Base-by-base conservation (phyloP, 352 stramenopile species). In the Phytophthora brassicae region DNA sequence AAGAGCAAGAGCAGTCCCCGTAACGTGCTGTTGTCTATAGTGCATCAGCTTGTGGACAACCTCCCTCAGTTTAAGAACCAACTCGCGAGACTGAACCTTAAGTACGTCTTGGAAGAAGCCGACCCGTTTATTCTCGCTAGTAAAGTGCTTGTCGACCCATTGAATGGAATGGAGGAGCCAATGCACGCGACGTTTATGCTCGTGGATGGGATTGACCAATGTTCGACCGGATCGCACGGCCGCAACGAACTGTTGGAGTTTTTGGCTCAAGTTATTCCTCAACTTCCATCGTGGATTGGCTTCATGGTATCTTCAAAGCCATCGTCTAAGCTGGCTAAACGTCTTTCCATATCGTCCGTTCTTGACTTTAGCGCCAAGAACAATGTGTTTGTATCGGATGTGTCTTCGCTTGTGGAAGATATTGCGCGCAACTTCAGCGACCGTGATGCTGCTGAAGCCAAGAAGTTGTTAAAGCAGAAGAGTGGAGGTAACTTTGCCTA, bases 51-150 rank as follows among this genome's bases (percentile, higher is more conserved):
- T n/a, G 73, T 89, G 19, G 56, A 70, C 12, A 79, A 69, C n/a
- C 41, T 92, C 20, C 82, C 84, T 14, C 57, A 43, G 31, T 95
- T 90, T 68, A 92, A 95, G 70, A 85, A 84, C 56, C 86, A 95
- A 53, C 70, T 95, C 38, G 83, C 84, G 9, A 69, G 86, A 45
- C 74, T 95, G 12, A 95, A 95, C 47, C 72, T 95, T 14, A 77
- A 76, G 50, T 95, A 95, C 62, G 81, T 93, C 23, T 61, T 93
- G 16, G 76, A 93, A 60, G 86, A 95, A 56, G 69, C 79, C 7
- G 84, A 95, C 56, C 64, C 80, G 20, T 50, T 87, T 11, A 74
- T 83, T 11, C 72, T 95, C 19, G 82, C 86, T 6, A 60, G 58
- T 9, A 95, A 95, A 63, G 62, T 95, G 51, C 66, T 95, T 0